Evolutionary conservation across 345 rosid species (phyloP).

Genomic region (Gossypioides kirkii): DNA sequence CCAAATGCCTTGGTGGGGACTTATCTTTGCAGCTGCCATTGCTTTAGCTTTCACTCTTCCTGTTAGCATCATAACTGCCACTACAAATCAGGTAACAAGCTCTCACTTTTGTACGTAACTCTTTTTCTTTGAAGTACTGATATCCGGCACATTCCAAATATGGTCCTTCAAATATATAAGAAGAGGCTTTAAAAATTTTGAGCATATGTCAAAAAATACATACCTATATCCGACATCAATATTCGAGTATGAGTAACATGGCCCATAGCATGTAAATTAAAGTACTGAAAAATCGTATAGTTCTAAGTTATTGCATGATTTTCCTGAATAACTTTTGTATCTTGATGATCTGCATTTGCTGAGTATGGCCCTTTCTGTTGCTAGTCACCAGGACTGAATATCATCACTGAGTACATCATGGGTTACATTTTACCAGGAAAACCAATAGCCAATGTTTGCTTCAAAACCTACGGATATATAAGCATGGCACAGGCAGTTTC

Average conservation of each 20-base stretch:
- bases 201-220: no score
- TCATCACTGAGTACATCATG: slow-evolving; percentile 59
- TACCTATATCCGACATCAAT: no score
- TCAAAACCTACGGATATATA: slow-evolving; percentile 52
- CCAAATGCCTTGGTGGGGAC: slow-evolving; percentile 68
- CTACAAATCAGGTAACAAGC: slow-evolving; percentile 43
- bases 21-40: slow-evolving; percentile 44
- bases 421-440: slow-evolving; percentile 52
- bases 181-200: no score
- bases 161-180: no score
- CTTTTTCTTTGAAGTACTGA: no score
- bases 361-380: background rate
- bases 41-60: slow-evolving; percentile 51
- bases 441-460: slow-evolving; percentile 56
- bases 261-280: no score
- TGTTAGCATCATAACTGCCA: slow-evolving; percentile 52
- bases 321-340: background rate
- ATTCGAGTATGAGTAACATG: no score
- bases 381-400: slow-evolving; percentile 48
- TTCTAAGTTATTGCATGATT: background rate
- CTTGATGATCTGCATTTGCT: background rate
- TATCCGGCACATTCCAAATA: no score
- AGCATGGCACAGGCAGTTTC: slow-evolving; percentile 55
- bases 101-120: no score
- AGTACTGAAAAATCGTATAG: no score